Base-by-base conservation (phyloP, 75 land plant genomes). In the Ceratopteris richardii region DNA sequence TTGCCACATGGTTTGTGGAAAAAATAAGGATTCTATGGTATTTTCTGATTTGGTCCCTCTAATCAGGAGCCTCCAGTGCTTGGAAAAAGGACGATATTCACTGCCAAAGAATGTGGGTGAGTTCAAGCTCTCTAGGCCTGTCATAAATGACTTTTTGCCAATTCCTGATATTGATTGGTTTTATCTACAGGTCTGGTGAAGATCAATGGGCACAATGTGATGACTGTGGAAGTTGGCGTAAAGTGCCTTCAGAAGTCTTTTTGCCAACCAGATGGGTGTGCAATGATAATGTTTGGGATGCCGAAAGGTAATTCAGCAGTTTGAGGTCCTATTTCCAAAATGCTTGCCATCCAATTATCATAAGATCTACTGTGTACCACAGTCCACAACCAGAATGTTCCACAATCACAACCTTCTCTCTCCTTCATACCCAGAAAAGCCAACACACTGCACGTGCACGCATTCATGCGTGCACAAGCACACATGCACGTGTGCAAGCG, bases 191-290 rank as follows among this genome's bases (percentile, higher is more conserved):
- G 31, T 12, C 36, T 24, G 39, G 41, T 10, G 72, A 88, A 51
- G 89, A 84, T 39, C 93, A 79, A 51, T 88, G 93, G 93, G 88
- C 59, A 14, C 85, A 88, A 46, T 88, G 93, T 70, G 85, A 84
- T 47, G 82, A 81, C 25, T 88, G 93, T 66, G 71, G 63, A 1
- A 84, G 74, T 41, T 88, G 84, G 82, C 80, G 93, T 10, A 73
- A 71, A 48, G 26, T 88, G 47, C 93, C 93, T 42, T 42, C 56
- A 14, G 71, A 75, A 64, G 80, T 67, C 25, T 67, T 79, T 69
- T 62, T 84, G 20, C 77, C 79, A 14, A 42, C 82, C n/a, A 73
- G 60, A 61, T 88, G 85, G 88, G 71, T 73, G 9, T 88, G 93
- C 71, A 47, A 66, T 31, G 66, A 69, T 30, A 88, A 84, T 60